Conservation (phyloP, 345 rosid species). For the Sonneratia alba region DNA sequence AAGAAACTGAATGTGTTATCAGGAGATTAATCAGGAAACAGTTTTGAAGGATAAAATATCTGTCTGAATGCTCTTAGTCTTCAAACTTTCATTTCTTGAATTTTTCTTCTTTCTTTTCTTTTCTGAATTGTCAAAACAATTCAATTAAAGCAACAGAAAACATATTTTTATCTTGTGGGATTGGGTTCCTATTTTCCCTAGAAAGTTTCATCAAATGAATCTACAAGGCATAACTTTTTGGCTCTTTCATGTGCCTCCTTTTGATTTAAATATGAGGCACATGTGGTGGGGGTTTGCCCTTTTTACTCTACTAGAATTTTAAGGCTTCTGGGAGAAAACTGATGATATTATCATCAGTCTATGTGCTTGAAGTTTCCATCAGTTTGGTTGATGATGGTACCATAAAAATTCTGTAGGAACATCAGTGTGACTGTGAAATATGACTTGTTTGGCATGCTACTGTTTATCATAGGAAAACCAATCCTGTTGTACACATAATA, state of each 20-base stretch:
- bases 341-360: neutral
- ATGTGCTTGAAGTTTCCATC: neutral
- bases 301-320: neutral
- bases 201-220: neutral
- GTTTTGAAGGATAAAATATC: neutral
- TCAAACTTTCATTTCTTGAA: neutral
- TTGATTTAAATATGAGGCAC: neutral
- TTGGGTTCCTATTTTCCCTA: neutral
- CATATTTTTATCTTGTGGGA: neutral
- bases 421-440: neutral
- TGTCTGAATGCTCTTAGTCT: neutral
- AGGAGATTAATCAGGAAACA: neutral
- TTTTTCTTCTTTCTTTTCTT: neutral
- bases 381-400: neutral
- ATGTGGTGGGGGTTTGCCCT: neutral
- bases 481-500: neutral
- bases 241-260: neutral
- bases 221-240: neutral
- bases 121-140: neutral
- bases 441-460: neutral
- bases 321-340: neutral
- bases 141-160: neutral
- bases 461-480: neutral
- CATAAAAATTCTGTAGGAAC: neutral
- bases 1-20: neutral